Conservation (phyloP, 169 alveolate genomes). For the Perkinsus olseni region DNA sequence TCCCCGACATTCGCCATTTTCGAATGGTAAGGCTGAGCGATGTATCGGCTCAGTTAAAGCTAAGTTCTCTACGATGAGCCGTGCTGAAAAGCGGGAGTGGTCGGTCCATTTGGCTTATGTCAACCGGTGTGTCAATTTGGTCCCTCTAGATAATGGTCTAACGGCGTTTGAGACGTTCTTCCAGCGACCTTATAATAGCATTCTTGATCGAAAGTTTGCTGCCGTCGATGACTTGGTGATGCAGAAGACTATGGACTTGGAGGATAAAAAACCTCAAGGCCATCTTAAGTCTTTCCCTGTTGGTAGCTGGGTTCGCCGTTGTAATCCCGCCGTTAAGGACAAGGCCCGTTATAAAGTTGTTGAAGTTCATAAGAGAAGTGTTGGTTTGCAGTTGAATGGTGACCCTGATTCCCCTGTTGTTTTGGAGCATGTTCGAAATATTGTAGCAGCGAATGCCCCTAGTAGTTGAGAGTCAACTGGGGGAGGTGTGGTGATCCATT, state of each 20-base stretch:
- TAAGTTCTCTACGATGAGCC: neutral
- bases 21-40: neutral
- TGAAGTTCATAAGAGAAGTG: neutral
- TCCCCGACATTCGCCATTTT: neutral
- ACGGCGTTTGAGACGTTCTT: neutral
- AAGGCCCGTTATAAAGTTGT: neutral
- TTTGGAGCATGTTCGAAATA: neutral
- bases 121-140: neutral
- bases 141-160: neutral
- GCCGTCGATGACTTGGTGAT: neutral
- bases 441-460: neutral
- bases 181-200: neutral
- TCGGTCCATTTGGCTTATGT: neutral
- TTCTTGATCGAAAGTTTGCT: neutral
- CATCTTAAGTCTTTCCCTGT: neutral
- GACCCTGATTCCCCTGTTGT: neutral
- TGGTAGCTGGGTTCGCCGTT: neutral
- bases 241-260: neutral
- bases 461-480: neutral
- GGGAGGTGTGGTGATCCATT: conserved; percentile 3
- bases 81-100: neutral
- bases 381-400: neutral
- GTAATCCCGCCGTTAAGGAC: neutral
- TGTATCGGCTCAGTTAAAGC: neutral
- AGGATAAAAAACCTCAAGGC: neutral